These are phyloP conservation scores for Maudiozyma barnettii DNA, from an alignment of 805 yeast genomes.

Conservation along the genomic window DNA sequence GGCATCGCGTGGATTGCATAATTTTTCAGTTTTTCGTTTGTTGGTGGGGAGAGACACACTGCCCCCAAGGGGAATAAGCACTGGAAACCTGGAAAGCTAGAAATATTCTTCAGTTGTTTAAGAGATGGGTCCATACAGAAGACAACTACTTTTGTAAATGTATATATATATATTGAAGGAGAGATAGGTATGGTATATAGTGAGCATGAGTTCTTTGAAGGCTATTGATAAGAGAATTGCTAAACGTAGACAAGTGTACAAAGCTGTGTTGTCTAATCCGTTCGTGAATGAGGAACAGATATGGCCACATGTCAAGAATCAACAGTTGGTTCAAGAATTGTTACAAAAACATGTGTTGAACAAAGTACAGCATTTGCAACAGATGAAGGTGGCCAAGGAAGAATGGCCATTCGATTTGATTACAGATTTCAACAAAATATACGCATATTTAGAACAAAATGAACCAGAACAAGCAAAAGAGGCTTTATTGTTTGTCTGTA, in stretches of 20 bases:
- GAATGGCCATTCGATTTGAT: constrained; percentile 17
- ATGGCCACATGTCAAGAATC: constrained; percentile 32
- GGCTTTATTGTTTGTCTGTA: constrained; percentile 45
- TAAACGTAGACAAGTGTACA: constrained; percentile 45
- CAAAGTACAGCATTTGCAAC: constrained; percentile 25
- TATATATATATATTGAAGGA: not conserved
- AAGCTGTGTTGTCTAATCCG: constrained; percentile 58
- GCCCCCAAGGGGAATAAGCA: no score
- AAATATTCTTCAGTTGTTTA: no score
- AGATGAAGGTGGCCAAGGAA: not conserved
- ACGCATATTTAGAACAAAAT: constrained; percentile 21
- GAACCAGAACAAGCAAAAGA: not conserved
- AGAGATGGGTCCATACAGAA: no score
- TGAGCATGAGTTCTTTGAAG: constrained; percentile 36
- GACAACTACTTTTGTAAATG: no score
- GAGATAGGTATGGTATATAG: no score
- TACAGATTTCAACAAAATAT: constrained; percentile 43
- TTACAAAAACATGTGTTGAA: constrained; percentile 31
- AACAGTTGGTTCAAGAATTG: constrained; percentile 31
- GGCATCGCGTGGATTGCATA: no score
- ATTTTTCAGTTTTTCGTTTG: no score
- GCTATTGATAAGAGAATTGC: constrained; percentile 35
- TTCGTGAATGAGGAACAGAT: constrained; percentile 42
- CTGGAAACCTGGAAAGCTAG: no score
- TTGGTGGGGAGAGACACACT: no score